Conservation (phyloP, 2,329 filamentous ascomycete species). For the Xylariales sp. region DNA sequence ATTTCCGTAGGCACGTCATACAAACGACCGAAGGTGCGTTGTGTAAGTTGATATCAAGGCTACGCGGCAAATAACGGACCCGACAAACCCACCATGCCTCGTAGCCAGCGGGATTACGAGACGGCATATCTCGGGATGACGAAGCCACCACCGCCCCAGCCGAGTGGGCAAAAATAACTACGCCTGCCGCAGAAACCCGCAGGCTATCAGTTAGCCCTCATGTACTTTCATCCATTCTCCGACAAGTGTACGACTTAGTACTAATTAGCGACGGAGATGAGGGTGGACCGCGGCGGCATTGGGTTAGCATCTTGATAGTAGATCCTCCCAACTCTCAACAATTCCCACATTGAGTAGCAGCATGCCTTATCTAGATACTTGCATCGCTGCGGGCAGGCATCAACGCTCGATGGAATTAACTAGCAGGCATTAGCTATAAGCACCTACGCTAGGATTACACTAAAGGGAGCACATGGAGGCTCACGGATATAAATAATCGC, state of each 20-base stretch:
- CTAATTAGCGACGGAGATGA: background rate
- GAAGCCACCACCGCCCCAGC: background rate
- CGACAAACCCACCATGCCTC: background rate
- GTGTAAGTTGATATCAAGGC: background rate
- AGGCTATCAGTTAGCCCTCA: no score
- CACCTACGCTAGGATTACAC: background rate
- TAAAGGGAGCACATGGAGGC: slow-evolving; percentile 1
- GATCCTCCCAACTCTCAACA: background rate
- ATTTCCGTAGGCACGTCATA: slow-evolving; percentile 2
- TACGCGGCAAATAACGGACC: background rate
- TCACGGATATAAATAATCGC: slow-evolving; percentile 11
- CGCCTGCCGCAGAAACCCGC: background rate
- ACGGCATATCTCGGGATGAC: background rate
- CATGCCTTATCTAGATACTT: no score
- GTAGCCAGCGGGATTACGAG: background rate
- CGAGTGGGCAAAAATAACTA: background rate
- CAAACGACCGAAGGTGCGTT: background rate
- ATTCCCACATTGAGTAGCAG: background rate
- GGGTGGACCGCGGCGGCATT: slow-evolving; percentile 4
- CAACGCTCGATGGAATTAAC: slow-evolving; percentile 2
- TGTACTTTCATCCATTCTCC: no score
- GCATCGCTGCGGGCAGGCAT: background rate
- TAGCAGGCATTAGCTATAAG: slow-evolving; percentile 1
- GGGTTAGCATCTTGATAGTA: slow-evolving; percentile 3
- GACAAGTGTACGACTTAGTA: background rate